A percentile compares a stretch with the other conserved stretches of the same genome.
These are phyloP conservation scores for Saturnispora besseyi DNA, from an alignment of 805 yeast genomes.

Conservation along the genomic window DNA sequence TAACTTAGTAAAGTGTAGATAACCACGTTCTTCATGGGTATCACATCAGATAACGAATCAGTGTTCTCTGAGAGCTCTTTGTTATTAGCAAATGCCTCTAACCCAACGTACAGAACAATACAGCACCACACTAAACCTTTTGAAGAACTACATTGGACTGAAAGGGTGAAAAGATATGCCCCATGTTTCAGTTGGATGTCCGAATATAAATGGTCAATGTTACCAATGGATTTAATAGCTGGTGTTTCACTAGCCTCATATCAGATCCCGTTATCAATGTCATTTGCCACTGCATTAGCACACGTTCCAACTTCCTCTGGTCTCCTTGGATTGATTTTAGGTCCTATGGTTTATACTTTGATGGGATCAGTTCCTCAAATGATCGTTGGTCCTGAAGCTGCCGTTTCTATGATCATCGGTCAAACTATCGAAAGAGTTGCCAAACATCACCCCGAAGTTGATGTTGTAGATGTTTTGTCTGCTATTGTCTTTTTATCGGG, in stretches of 20 bases:
- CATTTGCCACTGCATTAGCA: slow-evolving; percentile 76
- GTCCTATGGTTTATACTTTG: slow-evolving; percentile 68
- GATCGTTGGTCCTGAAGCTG: slow-evolving; percentile 90
- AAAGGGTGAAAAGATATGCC: slow-evolving; percentile 48
- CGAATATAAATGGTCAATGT: slow-evolving; percentile 31
- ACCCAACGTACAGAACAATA: background rate
- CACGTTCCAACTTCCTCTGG: slow-evolving; percentile 79
- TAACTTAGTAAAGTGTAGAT: background rate
- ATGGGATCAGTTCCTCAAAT: slow-evolving; percentile 82
- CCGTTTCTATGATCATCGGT: slow-evolving; percentile 75
- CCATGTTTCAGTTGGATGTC: slow-evolving; percentile 66
- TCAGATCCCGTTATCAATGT: slow-evolving; percentile 79
- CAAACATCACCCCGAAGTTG: slow-evolving; percentile 33
- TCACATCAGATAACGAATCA: background rate
- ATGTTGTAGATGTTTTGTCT: slow-evolving; percentile 50
- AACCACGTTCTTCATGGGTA: background rate
- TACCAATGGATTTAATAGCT: slow-evolving; percentile 62
- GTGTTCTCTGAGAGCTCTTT: background rate
- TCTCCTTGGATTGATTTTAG: slow-evolving; percentile 61
- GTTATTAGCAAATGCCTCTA: background rate
- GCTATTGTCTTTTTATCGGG: slow-evolving; percentile 73
- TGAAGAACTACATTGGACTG: slow-evolving; percentile 7
- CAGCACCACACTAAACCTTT: background rate
- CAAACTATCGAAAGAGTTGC: slow-evolving; percentile 57
- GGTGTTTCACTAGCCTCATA: slow-evolving; percentile 85